Percentiles rank a stretch among this genome's conserved stretches.
Evolutionary conservation across 2,329 filamentous ascomycete species (phyloP).

Genomic region (Trichoderma asperellum): DNA sequence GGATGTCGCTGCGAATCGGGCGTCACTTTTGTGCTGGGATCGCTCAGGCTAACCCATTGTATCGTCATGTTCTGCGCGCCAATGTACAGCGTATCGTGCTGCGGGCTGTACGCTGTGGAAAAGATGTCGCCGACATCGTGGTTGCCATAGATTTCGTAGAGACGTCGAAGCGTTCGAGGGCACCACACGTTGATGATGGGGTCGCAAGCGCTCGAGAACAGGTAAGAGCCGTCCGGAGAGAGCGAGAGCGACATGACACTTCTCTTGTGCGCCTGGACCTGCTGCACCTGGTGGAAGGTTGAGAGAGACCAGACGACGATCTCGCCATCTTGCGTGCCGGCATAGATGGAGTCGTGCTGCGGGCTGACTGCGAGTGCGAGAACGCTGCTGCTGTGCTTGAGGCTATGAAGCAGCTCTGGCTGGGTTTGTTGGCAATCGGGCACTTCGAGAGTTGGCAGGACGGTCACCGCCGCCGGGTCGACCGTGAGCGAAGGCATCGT

Average conservation of each 20-base stretch:
- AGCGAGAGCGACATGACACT: conserved; percentile 86
- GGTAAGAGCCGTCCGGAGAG: conserved; percentile 71
- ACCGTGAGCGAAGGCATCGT: conserved; percentile 30
- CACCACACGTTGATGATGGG: conserved; percentile 95
- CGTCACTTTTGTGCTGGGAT: conserved; percentile 61
- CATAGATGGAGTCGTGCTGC: conserved; percentile 79
- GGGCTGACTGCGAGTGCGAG: conserved; percentile 82
- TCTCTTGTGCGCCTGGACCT: conserved; percentile 86
- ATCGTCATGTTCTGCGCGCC: conserved; percentile 94
- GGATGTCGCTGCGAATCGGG: conserved; percentile 71
- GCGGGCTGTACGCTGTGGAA: conserved; percentile 84
- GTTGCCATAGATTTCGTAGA: conserved; percentile 89
- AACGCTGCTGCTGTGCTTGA: conserved; percentile 77
- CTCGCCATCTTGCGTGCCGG: conserved; percentile 90
- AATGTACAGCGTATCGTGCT: conserved; percentile 81
- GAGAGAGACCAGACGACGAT: conserved; percentile 89
- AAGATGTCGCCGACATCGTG: conserved; percentile 97
- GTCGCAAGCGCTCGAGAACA: conserved; percentile 93
- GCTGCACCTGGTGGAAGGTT: conserved; percentile 78
- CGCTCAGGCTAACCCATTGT: conserved; percentile 83
- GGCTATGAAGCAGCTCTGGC: conserved; percentile 73
- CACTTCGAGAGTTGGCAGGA: conserved; percentile 30
- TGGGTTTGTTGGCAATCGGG: conserved; percentile 32
- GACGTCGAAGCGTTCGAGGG: conserved; percentile 71
- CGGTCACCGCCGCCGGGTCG: conserved; percentile 20